These are phyloP conservation scores for Niebla homalea DNA, from an alignment of 495 filamentous ascomycete genomes.

Conservation along the genomic window DNA sequence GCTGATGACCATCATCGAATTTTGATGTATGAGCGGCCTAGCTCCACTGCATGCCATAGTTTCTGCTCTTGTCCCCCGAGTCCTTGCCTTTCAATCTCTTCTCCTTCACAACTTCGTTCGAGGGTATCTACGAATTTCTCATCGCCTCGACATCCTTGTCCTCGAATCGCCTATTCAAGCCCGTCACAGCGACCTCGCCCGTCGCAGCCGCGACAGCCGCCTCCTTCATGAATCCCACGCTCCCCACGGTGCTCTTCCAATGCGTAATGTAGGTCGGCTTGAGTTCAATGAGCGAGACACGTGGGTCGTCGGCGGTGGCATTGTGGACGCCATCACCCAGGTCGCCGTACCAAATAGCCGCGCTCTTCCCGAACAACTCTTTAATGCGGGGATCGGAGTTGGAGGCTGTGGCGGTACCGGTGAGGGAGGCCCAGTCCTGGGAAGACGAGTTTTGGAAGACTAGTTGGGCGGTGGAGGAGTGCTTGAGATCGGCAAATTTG, in stretches of 20 bases:
- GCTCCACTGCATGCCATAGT: no score
- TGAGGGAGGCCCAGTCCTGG: slow-evolving; percentile 29
- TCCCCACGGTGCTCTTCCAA: slow-evolving; percentile 16
- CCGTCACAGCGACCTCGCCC: slow-evolving; percentile 17
- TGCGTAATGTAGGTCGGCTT: slow-evolving; percentile 31
- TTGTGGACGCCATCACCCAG: slow-evolving; percentile 30
- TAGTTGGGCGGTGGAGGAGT: slow-evolving; percentile 20
- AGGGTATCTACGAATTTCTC: slow-evolving; percentile 5
- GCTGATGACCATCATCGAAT: no score
- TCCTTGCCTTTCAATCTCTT: no score
- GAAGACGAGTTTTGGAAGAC: slow-evolving; percentile 27
- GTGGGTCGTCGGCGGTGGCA: slow-evolving; percentile 26
- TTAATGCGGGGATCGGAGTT: slow-evolving; percentile 28
- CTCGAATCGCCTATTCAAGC: slow-evolving; percentile 12
- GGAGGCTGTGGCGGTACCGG: slow-evolving; percentile 19
- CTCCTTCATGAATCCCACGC: slow-evolving; percentile 16
- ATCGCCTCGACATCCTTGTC: slow-evolving; percentile 14
- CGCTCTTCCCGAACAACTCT: slow-evolving; percentile 22
- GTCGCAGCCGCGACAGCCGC: slow-evolving; percentile 14
- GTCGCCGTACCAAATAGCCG: slow-evolving; percentile 33
- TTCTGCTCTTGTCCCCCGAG: no score
- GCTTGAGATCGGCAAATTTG: slow-evolving; percentile 29
- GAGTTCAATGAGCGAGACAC: slow-evolving; percentile 49
- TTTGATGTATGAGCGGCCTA: no score
- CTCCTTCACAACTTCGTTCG: no score